A percentile compares a stretch with the other conserved stretches of the same genome.
Evolutionary conservation across 208 protist genomes (phyloP).

Genomic region (Crithidia mellificae): DNA sequence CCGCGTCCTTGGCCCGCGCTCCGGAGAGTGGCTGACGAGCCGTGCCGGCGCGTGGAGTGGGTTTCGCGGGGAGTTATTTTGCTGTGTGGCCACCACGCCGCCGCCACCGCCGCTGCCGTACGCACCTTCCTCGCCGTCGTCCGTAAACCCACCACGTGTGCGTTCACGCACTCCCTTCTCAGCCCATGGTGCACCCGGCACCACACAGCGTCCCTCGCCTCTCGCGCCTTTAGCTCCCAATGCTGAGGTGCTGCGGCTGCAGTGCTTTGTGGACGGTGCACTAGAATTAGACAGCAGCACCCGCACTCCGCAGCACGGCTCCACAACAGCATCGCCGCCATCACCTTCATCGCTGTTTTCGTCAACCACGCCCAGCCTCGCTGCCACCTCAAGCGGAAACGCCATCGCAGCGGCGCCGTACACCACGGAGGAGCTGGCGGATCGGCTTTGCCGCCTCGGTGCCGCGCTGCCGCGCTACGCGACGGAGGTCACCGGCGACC

Average conservation of each 20-base stretch:
- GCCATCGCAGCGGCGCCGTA: too few relatives aligned
- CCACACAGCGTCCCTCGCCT: background rate
- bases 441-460: conserved; percentile 63
- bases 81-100: conserved; percentile 20
- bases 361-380: too few relatives aligned
- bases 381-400: too few relatives aligned
- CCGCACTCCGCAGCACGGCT: background rate
- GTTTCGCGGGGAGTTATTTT: conserved; percentile 32
- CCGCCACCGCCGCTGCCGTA: background rate
- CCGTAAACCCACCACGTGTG: background rate
- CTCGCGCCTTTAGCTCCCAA: too few relatives aligned
- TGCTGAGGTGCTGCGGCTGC: conserved; percentile 1
- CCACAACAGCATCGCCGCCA: too few relatives aligned
- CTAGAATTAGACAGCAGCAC: conserved; percentile 18
- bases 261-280: conserved; percentile 33
- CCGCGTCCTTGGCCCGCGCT: conserved; percentile 26
- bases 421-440: conserved; percentile 56
- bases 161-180: background rate
- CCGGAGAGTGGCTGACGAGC: conserved; percentile 25
- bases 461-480: conserved; percentile 39
- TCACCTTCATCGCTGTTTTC: too few relatives aligned
- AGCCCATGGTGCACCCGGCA: too few relatives aligned
- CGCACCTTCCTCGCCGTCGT: background rate
- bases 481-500: conserved; percentile 25
- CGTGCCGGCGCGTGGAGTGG: conserved; percentile 25